Base-by-base conservation (phyloP, 176 grass and related monocot species). In the Chloris gayana region DNA sequence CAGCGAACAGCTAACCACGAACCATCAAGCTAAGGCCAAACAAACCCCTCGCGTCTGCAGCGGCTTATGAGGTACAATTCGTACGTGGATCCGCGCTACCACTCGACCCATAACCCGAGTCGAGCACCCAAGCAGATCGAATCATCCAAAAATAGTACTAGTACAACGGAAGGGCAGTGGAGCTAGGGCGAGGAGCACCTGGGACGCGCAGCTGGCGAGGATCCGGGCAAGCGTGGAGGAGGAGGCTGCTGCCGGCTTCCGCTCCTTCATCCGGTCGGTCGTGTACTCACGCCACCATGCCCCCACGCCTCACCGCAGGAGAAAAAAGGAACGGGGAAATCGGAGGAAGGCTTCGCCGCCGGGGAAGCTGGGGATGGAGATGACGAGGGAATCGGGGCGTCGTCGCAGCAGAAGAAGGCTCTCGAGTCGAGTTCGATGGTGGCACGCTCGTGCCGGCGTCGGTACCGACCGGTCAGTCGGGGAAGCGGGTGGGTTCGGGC, bases 141-240 rank as follows among this genome's bases (percentile, higher is more conserved):
- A 74, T 64, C 76, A n/a, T 25, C 26, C 22, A 21, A 61, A 3
- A 50, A 2, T 64, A 37, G 35, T 37, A n/a, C n/a, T n/a, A n/a
- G n/a, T n/a, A 41, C 44, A 2, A 39, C 70, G n/a, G 42, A 9
- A 32, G 6, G 46, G 10, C 13, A 2, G 45, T 7, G 26, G 58
- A 4, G 21, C 3, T 64, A 14, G 41, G 35, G 64, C n/a, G 44
- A 9, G 13, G 19, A 41, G 79, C 27, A 93, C 91, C 91, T 91
- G 91, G 80, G 85, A 82, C 32, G 82, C 72, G 72, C 91, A 93
- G 41, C 75, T 53, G 34, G 86, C 35, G 68, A 61, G 58, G 25
- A 61, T 61, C 58, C 58, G 58, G 24, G 58, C 25, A 14, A 61
- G 58, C 58, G 58, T 14, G 58, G 58, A 61, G 58, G 58, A 14